A percentile compares a stretch with the other conserved stretches of the same genome.
Conservation (phyloP, 2,329 filamentous ascomycete genomes). For the Sarocladium oryzae region DNA sequence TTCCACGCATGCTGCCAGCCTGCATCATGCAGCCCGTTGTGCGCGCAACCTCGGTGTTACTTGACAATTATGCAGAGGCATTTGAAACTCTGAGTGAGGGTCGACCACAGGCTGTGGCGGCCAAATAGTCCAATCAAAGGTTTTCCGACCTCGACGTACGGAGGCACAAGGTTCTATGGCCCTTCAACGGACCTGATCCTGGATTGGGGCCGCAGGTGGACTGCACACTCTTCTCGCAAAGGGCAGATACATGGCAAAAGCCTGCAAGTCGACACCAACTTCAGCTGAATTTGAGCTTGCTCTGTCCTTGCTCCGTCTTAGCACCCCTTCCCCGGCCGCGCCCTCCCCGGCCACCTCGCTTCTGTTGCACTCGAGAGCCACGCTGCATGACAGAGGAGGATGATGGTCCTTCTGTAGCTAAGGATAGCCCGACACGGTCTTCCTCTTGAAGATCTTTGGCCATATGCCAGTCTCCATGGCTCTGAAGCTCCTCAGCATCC, state of each 20-base stretch:
- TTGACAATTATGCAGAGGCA: no score
- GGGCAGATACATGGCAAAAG: neutral
- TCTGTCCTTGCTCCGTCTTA: conserved; percentile 51
- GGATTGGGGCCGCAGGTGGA: neutral
- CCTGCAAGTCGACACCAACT: neutral
- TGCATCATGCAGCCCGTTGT: no score
- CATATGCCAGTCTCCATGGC: conserved; percentile 92
- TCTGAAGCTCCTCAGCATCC: conserved; percentile 52
- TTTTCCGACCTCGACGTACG: no score
- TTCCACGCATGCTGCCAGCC: no score
- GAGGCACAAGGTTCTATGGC: no score
- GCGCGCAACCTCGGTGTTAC: no score
- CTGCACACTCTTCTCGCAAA: neutral
- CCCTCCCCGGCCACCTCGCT: conserved; percentile 23
- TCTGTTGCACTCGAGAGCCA: conserved; percentile 24
- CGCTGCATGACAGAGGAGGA: conserved; percentile 23
- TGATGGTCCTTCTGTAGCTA: conserved; percentile 30
- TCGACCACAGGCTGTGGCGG: no score
- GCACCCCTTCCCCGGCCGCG: conserved; percentile 18
- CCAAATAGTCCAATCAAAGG: no score
- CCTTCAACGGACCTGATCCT: no score
- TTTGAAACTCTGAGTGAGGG: no score
- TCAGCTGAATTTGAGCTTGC: conserved; percentile 54
- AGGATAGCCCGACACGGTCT: conserved; percentile 45
- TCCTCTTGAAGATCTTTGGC: conserved; percentile 73